Base-by-base conservation (phyloP, 1,284 basidiomycete species). In the Mixia osmundae region DNA sequence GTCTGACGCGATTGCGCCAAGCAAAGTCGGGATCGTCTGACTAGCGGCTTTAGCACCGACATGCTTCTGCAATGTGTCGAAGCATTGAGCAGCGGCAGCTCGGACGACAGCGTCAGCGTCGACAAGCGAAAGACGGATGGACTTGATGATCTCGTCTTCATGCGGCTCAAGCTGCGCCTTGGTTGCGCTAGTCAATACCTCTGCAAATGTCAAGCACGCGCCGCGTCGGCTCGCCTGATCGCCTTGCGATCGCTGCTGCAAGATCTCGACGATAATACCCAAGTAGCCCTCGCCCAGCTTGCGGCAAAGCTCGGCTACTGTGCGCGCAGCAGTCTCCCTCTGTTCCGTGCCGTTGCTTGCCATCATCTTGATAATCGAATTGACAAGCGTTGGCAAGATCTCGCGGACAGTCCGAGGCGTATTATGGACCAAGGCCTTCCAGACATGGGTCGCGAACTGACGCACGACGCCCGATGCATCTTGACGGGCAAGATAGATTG, bases 221-320 rank as follows among this genome's bases (percentile, higher is more conserved):
- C 89, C 87, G 53, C 83, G 54, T 83, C 76, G 3, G 67, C 61
- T 0, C 80, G 82, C 1, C 61, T 59, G 34, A 50, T 50, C 29
- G 25, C 35, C 34, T 21, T 35, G 23, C 4, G 36, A 23, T 8
- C 49, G 49, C 31, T 44, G 37, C 30, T 44, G 45, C 5, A 52
- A 35, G 20, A 50, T 50, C 14, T 41, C 36, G 11, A 52, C 46
- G 26, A 52, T 72, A 50, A 89, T 85, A 26, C 70, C 72, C 35
- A 97, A 55, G 41, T 94, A 74, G 42, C 76, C 74, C 54, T 97
- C 91, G 30, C 91, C 89, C 47, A 91, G 87, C 60, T 95, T 97
- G 57, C 77, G 75, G 54, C 82, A 91, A 78, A 24, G 75, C 35
- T 43, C 41, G 33, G 68, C 67, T 10, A 78, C 68, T 2, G 83